Conservation (phyloP, 345 rosid genomes). For the Camelina sativa region DNA sequence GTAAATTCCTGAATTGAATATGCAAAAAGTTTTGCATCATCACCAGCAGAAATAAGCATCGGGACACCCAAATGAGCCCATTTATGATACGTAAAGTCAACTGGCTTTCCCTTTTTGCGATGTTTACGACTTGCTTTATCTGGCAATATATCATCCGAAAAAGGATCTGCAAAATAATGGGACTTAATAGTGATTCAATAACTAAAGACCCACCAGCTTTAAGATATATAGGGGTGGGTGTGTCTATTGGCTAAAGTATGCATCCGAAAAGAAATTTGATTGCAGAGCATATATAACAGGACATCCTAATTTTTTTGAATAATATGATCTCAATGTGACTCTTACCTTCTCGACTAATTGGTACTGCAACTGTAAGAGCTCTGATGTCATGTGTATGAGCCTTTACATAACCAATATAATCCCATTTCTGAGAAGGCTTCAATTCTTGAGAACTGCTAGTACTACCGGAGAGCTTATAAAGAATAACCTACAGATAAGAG, state of each 20-base stretch:
- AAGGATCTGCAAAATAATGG: slow-evolving; percentile 54
- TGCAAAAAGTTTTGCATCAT: slow-evolving; percentile 93
- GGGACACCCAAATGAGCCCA: slow-evolving; percentile 96
- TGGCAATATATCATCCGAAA: slow-evolving; percentile 51
- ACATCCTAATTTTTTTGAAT: not conserved
- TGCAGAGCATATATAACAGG: slow-evolving; percentile 2
- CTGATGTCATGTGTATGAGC: slow-evolving; percentile 94
- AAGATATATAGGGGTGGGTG: not conserved
- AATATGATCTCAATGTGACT: not conserved
- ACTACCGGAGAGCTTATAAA: slow-evolving; percentile 69
- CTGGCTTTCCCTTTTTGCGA: slow-evolving; percentile 57
- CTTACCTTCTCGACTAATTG: slow-evolving; percentile 83
- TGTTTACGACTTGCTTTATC: slow-evolving; percentile 34
- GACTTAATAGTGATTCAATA: not conserved
- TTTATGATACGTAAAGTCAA: slow-evolving; percentile 71
- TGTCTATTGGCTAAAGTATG: not conserved
- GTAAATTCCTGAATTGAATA: slow-evolving; percentile 84
- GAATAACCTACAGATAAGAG: slow-evolving; percentile 62
- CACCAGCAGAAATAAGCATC: slow-evolving; percentile 97
- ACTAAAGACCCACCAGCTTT: slow-evolving; percentile 4
- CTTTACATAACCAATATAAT: slow-evolving; percentile 75
- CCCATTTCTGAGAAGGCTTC: slow-evolving; percentile 72
- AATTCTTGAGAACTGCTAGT: slow-evolving; percentile 45
- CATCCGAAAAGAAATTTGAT: not conserved
- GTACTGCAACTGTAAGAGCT: slow-evolving; percentile 87